Evolutionary conservation across 768 basidiomycete genomes (phyloP).

Genomic region (Suillus spraguei): DNA sequence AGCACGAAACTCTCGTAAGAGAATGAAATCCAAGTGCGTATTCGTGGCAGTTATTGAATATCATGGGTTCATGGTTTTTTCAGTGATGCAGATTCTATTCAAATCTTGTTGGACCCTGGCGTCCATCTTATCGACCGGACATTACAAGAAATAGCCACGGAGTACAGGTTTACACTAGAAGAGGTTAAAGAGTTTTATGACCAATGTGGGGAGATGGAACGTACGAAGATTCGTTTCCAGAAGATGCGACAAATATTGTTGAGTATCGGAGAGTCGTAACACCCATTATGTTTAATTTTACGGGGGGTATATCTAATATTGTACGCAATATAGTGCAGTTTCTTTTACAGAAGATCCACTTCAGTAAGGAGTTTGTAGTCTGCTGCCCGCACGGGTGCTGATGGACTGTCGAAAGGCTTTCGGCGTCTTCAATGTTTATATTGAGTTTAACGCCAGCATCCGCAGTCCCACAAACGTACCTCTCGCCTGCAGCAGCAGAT

Average conservation of each 20-base stretch:
- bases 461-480: constrained; percentile 47
- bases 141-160: constrained; percentile 65
- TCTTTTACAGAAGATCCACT: constrained; percentile 46
- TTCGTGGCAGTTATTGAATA: constrained; percentile 6
- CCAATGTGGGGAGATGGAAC: constrained; percentile 68
- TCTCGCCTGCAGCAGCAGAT: constrained; percentile 94
- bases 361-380: constrained; percentile 70
- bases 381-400: constrained; percentile 73
- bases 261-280: constrained; percentile 28
- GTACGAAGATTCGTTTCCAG: constrained; percentile 65
- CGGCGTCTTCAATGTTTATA: constrained; percentile 52
- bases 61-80: neutral
- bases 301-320: neutral
- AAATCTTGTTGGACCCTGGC: neutral
- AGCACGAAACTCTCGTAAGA: constrained; percentile 41
- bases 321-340: neutral
- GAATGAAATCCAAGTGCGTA: constrained; percentile 44
- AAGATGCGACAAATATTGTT: constrained; percentile 57
- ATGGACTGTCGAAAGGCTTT: constrained; percentile 78
- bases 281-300: neutral
- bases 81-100: constrained; percentile 5
- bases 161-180: constrained; percentile 70
- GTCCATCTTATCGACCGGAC: constrained; percentile 70
- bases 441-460: neutral
- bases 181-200: constrained; percentile 83